Conservation (phyloP, 1,284 basidiomycete genomes). For the Cystobasidiaceae sp. region DNA sequence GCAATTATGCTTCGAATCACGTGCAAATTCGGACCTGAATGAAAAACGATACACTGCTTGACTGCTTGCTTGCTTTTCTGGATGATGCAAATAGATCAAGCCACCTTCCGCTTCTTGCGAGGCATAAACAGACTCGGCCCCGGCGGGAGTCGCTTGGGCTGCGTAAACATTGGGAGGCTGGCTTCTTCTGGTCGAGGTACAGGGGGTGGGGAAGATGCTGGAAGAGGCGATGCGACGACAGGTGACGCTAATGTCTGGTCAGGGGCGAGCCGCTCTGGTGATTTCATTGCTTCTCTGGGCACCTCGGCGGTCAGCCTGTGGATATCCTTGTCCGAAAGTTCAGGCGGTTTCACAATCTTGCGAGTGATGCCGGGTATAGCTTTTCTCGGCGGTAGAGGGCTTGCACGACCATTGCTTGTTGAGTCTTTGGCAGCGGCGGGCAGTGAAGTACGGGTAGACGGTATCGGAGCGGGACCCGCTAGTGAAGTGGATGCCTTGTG, state of each 20-base stretch:
- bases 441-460: background rate
- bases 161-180: background rate
- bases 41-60: no score
- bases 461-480: background rate
- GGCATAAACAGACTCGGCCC: conserved; percentile 18
- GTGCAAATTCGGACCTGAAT: no score
- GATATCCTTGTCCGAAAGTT: background rate
- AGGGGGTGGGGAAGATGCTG: background rate
- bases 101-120: background rate
- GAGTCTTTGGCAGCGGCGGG: background rate
- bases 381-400: background rate
- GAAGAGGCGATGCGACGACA: background rate
- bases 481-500: background rate
- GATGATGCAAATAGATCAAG: no score
- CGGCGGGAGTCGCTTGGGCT: background rate
- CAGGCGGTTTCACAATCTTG: background rate
- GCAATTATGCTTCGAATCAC: no score
- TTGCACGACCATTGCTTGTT: background rate
- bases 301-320: background rate
- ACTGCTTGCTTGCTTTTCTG: no score
- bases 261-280: background rate
- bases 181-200: background rate
- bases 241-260: background rate
- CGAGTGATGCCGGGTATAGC: background rate
- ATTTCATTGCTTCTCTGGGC: background rate